Conservation (phyloP, 495 filamentous ascomycete species). For the Neurospora sp. region DNA sequence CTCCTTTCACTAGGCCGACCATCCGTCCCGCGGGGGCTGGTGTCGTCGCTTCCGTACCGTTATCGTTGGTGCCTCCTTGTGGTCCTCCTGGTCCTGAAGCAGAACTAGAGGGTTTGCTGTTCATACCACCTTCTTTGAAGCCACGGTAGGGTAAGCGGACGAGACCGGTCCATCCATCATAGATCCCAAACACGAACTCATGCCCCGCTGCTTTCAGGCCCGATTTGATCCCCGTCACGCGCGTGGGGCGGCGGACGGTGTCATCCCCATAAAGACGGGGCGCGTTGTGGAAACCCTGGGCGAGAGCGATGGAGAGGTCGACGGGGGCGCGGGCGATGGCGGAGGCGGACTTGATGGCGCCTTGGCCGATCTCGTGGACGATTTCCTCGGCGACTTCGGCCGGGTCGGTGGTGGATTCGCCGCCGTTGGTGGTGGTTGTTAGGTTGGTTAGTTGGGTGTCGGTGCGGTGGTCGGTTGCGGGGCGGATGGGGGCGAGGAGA, state of each 20-base stretch:
- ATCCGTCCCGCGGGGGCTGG: constrained; percentile 42
- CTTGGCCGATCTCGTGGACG: constrained; percentile 33
- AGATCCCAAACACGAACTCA: constrained; percentile 61
- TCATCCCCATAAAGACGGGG: constrained; percentile 62
- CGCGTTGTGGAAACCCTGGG: constrained; percentile 77
- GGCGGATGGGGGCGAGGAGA: background rate
- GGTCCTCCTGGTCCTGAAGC: background rate
- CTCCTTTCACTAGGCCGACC: constrained; percentile 52
- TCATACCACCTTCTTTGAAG: background rate
- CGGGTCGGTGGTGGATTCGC: constrained; percentile 19
- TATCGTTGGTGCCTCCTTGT: background rate
- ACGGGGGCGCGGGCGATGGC: constrained; percentile 46
- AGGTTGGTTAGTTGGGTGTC: constrained; percentile 7
- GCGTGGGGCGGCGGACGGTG: constrained; percentile 35
- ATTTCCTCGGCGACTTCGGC: constrained; percentile 28
- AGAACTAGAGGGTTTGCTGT: background rate
- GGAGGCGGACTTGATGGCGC: constrained; percentile 37
- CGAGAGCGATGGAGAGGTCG: constrained; percentile 60
- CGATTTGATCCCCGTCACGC: constrained; percentile 58
- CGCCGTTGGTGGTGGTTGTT: constrained; percentile 13
- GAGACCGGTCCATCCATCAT: constrained; percentile 64
- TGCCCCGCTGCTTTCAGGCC: constrained; percentile 56
- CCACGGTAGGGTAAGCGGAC: constrained; percentile 56
- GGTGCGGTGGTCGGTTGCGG: background rate
- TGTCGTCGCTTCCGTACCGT: background rate